Base-by-base conservation (phyloP, 2,329 filamentous ascomycete species). In the Thielaviopsis punctulata region DNA sequence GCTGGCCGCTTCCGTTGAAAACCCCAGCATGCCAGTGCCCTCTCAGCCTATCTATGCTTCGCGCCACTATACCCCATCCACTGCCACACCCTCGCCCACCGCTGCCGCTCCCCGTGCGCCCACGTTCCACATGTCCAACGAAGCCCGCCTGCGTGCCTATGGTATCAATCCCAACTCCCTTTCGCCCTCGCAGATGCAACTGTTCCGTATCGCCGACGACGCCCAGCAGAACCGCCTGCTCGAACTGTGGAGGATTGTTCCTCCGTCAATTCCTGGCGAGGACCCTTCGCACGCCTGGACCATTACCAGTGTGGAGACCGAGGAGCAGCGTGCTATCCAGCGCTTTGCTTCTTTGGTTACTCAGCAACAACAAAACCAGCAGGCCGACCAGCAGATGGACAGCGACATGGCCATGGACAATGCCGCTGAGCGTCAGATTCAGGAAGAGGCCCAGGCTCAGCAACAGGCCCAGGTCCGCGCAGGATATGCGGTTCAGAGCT, bases 241-340 rank as follows among this genome's bases (percentile, higher is more conserved):
- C 39, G 83, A 94, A 63, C 77, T 94, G 15, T 95, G 88, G 88
- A 80, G 79, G 55, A 86, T 89, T 58, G 86, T 79, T 54, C 85
- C 85, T 21, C 84, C 84, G 0, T 75, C 71, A 43, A 76, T 75
- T 56, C 69, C 65, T 54, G 70, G 68, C 48, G 73, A 75, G 51
- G 76, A 77, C 57, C 69, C 72, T 2, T 67, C 71, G 9, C 62
- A 78, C 9, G 71, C 73, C 3, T 75, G 72, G 72, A 70, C 64
- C 56, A 71, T 63, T 60, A 77, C 73, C 1, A 73, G 68, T 0
- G 59, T 79, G 18, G 72, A 76, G 58, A 72, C 79, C 52, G 75
- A 82, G 61, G 69, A 79, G 63, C 61, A 73, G 51, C 65, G 85
- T 60, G 79, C 79, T 59, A 61, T 71, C 56, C 62, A 80, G 54